Evolutionary conservation across 2,329 filamentous ascomycete species (phyloP).

Genomic region (Daldinia sp.): DNA sequence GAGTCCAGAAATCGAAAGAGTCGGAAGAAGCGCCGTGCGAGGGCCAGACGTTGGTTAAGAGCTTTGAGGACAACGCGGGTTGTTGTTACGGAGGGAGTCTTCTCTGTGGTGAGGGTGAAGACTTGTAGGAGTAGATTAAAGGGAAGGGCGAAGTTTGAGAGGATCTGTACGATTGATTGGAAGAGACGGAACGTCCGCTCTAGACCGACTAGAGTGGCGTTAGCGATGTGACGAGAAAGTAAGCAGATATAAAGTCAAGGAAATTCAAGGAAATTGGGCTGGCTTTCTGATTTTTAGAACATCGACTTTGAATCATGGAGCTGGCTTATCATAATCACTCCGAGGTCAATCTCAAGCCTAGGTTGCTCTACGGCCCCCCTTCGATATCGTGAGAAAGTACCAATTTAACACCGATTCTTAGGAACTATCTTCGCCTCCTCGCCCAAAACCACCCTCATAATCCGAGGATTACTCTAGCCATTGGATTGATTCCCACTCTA

Average conservation of each 20-base stretch:
- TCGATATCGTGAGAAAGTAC: no score
- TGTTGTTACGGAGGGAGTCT: conserved; percentile 39
- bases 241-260: background rate
- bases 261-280: no score
- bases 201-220: conserved; percentile 58
- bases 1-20: conserved; percentile 73
- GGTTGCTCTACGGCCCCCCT: no score
- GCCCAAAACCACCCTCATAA: no score
- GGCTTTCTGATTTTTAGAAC: no score
- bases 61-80: conserved; percentile 46
- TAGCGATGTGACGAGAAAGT: background rate
- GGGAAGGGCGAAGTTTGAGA: conserved; percentile 55
- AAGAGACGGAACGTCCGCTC: conserved; percentile 68
- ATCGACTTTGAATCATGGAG: no score
- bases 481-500: no score
- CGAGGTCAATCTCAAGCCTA: no score
- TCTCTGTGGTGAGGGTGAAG: conserved; percentile 27
- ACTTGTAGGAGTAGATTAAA: conserved; percentile 47
- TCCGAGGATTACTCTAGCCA: no score
- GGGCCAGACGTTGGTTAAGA: conserved; percentile 54
- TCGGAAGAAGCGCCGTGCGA: conserved; percentile 69
- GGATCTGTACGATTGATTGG: conserved; percentile 60
- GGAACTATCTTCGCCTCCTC: no score
- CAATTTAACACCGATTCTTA: no score
- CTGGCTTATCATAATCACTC: no score